Evolutionary conservation across 1,139 yeast genomes (phyloP), one percentile per base, ranked within the genome.

Genomic region (Saccharomyces pastorianus): DNA sequence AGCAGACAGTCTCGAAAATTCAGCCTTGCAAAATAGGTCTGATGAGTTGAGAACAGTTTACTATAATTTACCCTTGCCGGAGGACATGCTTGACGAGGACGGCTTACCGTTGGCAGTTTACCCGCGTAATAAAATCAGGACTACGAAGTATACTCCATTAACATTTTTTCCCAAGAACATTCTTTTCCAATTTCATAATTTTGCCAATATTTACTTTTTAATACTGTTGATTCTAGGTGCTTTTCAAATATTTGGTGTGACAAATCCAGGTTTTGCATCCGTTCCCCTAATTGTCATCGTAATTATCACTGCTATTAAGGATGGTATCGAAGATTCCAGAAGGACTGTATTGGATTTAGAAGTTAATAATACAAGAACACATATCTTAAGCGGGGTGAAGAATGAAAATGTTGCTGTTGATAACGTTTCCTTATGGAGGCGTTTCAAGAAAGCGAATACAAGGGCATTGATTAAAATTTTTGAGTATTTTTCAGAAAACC

Each of bases 241-340:
- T 14, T 89, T 93, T 72, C 82, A 86, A 59, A 84, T 93, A 53
- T 93, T 93, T 70, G 99, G 99, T 61, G 97, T 91, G 31, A 81
- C 88, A 25, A 83, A 80, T 59, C 96, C 98, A 0, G 97, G 90
- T 1, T 73, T 93, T 61, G 86, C 95, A 1, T 91, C 96, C 1
- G 97, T 90, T 46, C 99, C 99, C 1, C 80, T 93, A 70, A 87
- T 91, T 71, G 96, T 89, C 53, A 91, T 93, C 75, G 95, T 93
- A 44, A 74, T 79, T 55, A 79, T 93, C 55, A 93, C 99, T 0
- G 96, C 95, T n/a, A 73, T 88, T 58, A 91, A 91, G 68, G 99
- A 93, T 72, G 97, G 96, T 0, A 76, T 93, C 58, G 99, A 93
- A 70, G 99, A 93, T 73, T 91, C 90, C 55, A 80, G 95, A 64